phyloP scores from a whole-genome alignment of 768 basidiomycete genomes.

The Tremella fuciformis region DNA sequence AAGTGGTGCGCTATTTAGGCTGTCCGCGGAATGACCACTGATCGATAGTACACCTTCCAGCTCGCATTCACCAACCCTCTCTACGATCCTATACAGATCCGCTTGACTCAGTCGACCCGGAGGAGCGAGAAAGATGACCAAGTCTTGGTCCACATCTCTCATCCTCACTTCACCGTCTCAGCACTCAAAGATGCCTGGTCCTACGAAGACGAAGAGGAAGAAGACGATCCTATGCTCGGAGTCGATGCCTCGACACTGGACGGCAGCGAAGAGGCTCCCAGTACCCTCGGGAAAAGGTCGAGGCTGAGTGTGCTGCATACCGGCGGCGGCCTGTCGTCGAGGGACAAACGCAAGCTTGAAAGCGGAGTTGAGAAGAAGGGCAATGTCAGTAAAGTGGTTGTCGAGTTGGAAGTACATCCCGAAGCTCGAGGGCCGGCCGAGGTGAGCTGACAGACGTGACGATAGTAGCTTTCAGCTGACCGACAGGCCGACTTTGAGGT shows the following conservation, averaged over 20 bases:
- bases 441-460: conserved; percentile 56
- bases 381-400: conserved; percentile 81
- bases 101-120: conserved; percentile 62
- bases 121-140: conserved; percentile 23
- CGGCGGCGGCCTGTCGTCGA: conserved; percentile 3
- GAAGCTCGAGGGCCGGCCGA: conserved; percentile 74
- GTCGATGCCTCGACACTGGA: conserved; percentile 43
- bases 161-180: conserved; percentile 71
- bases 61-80: conserved; percentile 90
- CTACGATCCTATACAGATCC: conserved; percentile 90
- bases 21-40: too few species aligned
- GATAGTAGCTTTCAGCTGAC: conserved; percentile 4
- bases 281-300: conserved; percentile 52
- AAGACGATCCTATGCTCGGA: conserved; percentile 57
- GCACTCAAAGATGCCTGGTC: conserved; percentile 98
- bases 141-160: conserved; percentile 69
- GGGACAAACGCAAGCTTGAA: conserved; percentile 54
- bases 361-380: conserved; percentile 84
- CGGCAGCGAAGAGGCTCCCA: conserved; percentile 52
- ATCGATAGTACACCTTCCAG: conserved; percentile 68
- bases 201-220: conserved; percentile 82
- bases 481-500: conserved; percentile 88
- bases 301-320: conserved; percentile 23
- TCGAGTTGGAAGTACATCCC: conserved; percentile 80
- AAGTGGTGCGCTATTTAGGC: too few species aligned